Evolutionary conservation across 768 basidiomycete species (phyloP), one percentile per base, ranked within the genome.

Genomic region (Suillus plorans): DNA sequence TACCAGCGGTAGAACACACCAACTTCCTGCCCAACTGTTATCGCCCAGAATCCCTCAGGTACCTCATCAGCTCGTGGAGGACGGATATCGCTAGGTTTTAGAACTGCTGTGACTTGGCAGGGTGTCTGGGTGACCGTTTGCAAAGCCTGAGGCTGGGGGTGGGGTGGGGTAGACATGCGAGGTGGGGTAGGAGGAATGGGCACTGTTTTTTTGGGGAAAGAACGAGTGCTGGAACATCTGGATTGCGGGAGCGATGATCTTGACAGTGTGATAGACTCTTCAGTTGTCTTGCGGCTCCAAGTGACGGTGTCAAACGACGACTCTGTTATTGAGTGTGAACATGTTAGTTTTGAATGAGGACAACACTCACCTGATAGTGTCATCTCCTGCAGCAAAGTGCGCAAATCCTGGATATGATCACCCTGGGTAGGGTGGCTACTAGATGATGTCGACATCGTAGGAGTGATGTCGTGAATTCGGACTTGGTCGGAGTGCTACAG

Each of bases 11-110:
- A 61, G 12, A 61, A 47, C 5, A 47, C 45, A 20, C 60, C 60
- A 18, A 61, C 60, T 44, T 44, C 44, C 20, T 61, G 60, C 18
- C 60, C 44, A 4, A 61, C 44, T 31, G 16, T 61, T 13, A 61
- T 61, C 0, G 28, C 60, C 60, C 60, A 61, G 42, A 44, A 61
- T 12, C 60, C 60, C 28, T 39, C 44, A 7, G 60, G 44, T 41
- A 9, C n/a, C n/a, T 22, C 5, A 12, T 5, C n/a, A 5, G n/a
- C 47, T 22, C 5, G 12, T 22, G 22, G 22, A 6, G 22, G 47
- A 47, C 12, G 10, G n/a, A 47, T 22, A 0, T 47, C 45, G 4
- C 45, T 47, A 47, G 45, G 45, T 10, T 9, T n/a, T 47, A 20
- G 45, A 22, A 47, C 42, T 16, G 42, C n/a, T 4, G 45, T n/a